Base-by-base conservation (phyloP, 1,284 basidiomycete species). In the Gomphus bonarii region DNA sequence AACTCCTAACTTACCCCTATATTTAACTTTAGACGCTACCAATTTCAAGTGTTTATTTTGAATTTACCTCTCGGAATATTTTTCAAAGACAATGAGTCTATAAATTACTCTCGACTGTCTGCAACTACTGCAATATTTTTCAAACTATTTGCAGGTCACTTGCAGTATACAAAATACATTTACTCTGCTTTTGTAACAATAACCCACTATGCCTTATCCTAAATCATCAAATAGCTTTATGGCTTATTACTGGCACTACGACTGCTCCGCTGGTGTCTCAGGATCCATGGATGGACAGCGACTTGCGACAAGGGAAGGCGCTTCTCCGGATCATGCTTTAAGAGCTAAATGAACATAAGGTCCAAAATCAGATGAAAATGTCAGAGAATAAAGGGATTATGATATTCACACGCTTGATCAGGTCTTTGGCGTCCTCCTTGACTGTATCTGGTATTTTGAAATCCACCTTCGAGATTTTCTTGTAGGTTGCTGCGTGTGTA, bases 311-410 rank as follows among this genome's bases (percentile, higher is more conserved):
- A 25, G 25, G 25, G 61, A 6, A 99, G 63, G 1, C 97, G 82
- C 55, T 89, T 81, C 65, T 88, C 79, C 0, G 95, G 91, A 35
- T 93, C 84, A 64, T 95, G 87, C 67, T 84, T 84, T 9, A 99
- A 79, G 8, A 99, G 81, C 95, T 97, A 66, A 8, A 16, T 46
- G 22, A 47, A 16, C 50, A 1, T 14, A 47, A 54, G 25, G n/a
- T n/a, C n/a, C n/a, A n/a, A n/a, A n/a, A 31, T 11, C 28, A 56
- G 1, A 28, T n/a, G 31, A 44, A 31, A 30, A 20, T 35, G 40
- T 38, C 28, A 42, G 22, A n/a, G 6, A 40, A 33, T 2, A 25
- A 25, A 28, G 58, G 61, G 35, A 35, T 42, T 2, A 51, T 8
- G 20, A 36, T 9, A 66, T 72, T 55, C 50, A 85, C 86, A 64